Evolutionary conservation across 2,329 filamentous ascomycete genomes (phyloP).

Genomic region (Cercospora sesami): DNA sequence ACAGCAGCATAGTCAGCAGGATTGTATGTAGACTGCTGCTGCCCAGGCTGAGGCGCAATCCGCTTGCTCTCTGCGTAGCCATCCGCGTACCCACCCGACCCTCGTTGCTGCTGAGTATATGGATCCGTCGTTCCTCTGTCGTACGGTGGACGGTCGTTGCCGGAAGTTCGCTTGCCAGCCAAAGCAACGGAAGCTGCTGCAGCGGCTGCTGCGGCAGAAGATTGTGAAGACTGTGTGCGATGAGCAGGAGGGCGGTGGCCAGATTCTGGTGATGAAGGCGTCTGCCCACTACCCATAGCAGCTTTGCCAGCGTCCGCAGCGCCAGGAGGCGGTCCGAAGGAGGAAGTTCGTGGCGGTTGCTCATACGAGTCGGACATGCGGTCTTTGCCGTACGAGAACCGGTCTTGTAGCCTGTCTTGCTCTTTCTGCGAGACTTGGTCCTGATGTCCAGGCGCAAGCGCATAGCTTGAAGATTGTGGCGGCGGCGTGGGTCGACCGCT

Average conservation of each 20-base stretch:
- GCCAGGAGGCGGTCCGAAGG: conserved; percentile 43
- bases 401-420: conserved; percentile 37
- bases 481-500: conserved; percentile 49
- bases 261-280: conserved; percentile 50
- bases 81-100: conserved; percentile 37
- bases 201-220: conserved; percentile 50
- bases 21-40: conserved; percentile 63
- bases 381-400: conserved; percentile 54
- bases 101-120: conserved; percentile 28
- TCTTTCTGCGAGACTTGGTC: conserved; percentile 38
- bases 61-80: conserved; percentile 37
- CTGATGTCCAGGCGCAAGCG: conserved; percentile 36
- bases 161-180: conserved; percentile 46
- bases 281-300: conserved; percentile 43
- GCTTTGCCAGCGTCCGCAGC: conserved; percentile 51
- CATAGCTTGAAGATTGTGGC: conserved; percentile 42
- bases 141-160: conserved; percentile 45
- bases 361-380: conserved; percentile 41
- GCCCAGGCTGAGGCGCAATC: conserved; percentile 40
- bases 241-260: conserved; percentile 49
- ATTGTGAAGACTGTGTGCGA: conserved; percentile 51
- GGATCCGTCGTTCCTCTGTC: conserved; percentile 47
- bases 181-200: conserved; percentile 41
- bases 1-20: conserved; percentile 69
- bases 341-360: conserved; percentile 42